Conservation (phyloP, 176 grass and related monocot species). For the Olyra latifolia region DNA sequence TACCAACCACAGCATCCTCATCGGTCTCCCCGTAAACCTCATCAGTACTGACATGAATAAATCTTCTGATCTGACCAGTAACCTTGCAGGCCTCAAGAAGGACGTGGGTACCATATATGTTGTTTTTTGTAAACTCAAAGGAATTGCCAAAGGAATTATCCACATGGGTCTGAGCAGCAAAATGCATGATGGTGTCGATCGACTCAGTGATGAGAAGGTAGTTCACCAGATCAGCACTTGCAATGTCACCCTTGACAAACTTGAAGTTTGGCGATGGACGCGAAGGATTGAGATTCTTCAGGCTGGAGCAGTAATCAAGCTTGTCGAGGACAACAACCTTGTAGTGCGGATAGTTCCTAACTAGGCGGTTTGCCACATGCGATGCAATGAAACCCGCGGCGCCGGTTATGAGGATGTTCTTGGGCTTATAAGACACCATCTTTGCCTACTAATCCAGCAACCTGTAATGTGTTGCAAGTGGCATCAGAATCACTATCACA, state of each 20-base stretch:
- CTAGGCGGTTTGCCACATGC: conserved; percentile 71
- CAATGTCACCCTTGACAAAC: conserved; percentile 90
- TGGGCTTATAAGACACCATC: conserved; percentile 63
- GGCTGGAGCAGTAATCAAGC: conserved; percentile 77
- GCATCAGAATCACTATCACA: background rate
- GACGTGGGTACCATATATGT: conserved; percentile 80
- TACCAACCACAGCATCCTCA: conserved; percentile 76
- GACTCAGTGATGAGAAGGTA: conserved; percentile 74
- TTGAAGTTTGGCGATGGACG: conserved; percentile 61
- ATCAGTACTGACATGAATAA: conserved; percentile 85
- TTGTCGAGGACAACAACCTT: conserved; percentile 84
- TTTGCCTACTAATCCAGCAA: conserved; percentile 3
- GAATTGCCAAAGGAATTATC: conserved; percentile 90
- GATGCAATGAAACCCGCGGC: conserved; percentile 82
- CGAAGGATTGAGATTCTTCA: conserved; percentile 62
- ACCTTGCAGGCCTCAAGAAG: conserved; percentile 88
- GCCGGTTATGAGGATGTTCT: conserved; percentile 84
- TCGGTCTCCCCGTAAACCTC: conserved; percentile 84
- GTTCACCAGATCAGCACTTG: conserved; percentile 80
- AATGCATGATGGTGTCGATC: conserved; percentile 88
- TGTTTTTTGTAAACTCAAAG: conserved; percentile 88
- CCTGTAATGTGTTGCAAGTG: conserved; percentile 5
- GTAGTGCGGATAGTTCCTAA: conserved; percentile 69
- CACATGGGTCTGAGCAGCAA: conserved; percentile 83
- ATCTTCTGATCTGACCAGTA: conserved; percentile 70